Evolutionary conservation across 768 basidiomycete species (phyloP), one percentile per base, ranked within the genome.

Genomic region (Leccinellum luteum): DNA sequence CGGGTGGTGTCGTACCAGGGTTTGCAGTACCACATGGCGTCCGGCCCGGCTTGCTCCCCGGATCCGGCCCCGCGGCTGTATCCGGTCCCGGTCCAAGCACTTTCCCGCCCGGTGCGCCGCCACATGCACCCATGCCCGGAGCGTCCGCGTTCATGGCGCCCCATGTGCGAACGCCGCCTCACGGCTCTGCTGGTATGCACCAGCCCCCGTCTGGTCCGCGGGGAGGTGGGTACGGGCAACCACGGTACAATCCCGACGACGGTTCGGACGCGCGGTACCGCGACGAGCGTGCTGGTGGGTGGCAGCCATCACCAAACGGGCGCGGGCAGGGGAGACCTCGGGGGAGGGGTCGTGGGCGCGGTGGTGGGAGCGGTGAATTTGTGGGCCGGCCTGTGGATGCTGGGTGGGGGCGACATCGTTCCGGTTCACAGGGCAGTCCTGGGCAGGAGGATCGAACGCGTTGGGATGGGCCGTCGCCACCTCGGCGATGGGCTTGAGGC

Each of bases 331-430:
- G 76, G 8, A 50, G 74, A 19, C 4, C n/a, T 19, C n/a, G 41
- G 3, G 66, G 69, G 2, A 52, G 75, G 6, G 65, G 71, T 1
- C 62, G 71, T 34, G 69, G 73, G 14, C 59, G 71, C 27, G 48
- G 58, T 6, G 52, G 54, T 5, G 52, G 63, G n/a, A 58, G 67
- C 2, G 66, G 66, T 3, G 68, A 72, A 14, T 65, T 74, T 35
- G 63, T 68, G 30, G 75, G 74, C 43, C 65, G 76, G 43, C 72
- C 82, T 34, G 72, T 80, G 17, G 86, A 88, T 63, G 66, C 67
- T 19, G 73, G 77, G 23, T 65, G 71, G 60, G 58, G 61, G 5
- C 60, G 71, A 52, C 67, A 70, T 51, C 67, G 71, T 48, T 49
- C 70, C 9, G 68, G 76, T 64, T 60, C 55, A 12, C 64, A 69